These are phyloP conservation scores for Bretschneidera sinensis DNA, from an alignment of 345 rosid species.

Conservation along the genomic window DNA sequence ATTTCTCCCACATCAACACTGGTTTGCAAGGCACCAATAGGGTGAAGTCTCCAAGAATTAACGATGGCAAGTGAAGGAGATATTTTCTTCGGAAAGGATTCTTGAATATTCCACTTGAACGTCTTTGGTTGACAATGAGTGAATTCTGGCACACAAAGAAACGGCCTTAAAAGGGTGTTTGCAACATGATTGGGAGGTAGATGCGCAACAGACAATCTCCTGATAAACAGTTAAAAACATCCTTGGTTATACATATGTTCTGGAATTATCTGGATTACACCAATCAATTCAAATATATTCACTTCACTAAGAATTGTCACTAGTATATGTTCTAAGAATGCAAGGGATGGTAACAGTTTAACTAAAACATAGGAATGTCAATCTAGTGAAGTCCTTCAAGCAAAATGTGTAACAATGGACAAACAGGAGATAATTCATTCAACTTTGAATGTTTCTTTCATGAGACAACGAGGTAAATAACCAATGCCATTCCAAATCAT, in stretches of 20 bases:
- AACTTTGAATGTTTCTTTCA: no score
- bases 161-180: constrained; percentile 17
- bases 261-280: no score
- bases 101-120: constrained; percentile 21
- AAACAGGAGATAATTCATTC: no score
- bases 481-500: no score
- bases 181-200: constrained; percentile 5
- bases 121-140: constrained; percentile 19
- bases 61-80: constrained; percentile 14
- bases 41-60: constrained; percentile 27
- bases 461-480: no score
- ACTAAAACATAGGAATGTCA: no score
- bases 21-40: constrained; percentile 21
- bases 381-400: no score
- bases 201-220: neutral
- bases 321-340: no score
- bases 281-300: no score
- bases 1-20: constrained; percentile 15
- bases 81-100: constrained; percentile 13
- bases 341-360: no score
- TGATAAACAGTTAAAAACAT: neutral
- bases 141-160: constrained; percentile 21
- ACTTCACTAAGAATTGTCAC: neutral
- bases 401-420: no score
- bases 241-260: no score